Conservation (phyloP, 768 basidiomycete species). For the Lactarius hengduanensis region DNA sequence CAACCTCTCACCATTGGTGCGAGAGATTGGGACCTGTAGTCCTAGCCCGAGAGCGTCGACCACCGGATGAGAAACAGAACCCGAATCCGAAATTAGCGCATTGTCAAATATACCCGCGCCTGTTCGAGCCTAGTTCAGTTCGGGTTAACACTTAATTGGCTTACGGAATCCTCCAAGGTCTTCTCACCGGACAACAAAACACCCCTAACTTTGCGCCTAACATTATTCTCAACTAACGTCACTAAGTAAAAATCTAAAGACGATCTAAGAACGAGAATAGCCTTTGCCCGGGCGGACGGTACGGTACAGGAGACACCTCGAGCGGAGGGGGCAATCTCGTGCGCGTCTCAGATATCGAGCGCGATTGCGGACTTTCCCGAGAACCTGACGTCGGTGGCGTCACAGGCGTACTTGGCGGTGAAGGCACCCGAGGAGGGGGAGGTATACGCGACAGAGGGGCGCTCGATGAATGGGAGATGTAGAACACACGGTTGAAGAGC, state of each 20-base stretch:
- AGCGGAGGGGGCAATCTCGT: slow-evolving; percentile 19
- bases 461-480: neutral
- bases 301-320: slow-evolving; percentile 6
- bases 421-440: neutral
- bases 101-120: too few species aligned
- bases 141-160: neutral
- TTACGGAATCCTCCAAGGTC: neutral
- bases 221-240: neutral
- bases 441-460: neutral
- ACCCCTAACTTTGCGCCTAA: too few species aligned
- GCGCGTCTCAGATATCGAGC: slow-evolving; percentile 18
- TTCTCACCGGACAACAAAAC: neutral
- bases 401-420: neutral
- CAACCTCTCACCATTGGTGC: neutral
- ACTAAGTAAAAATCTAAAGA: neutral
- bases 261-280: slow-evolving; percentile 2
- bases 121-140: neutral
- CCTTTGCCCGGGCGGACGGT: slow-evolving; percentile 17
- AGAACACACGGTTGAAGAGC: neutral
- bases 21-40: neutral
- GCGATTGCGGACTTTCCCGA: neutral
- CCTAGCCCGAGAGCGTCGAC: neutral
- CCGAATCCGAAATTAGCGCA: neutral
- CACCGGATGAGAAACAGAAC: neutral
- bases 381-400: neutral